Evolutionary conservation across 805 yeast species (phyloP).

Genomic region (Groenewaldozyma salmanticensis): DNA sequence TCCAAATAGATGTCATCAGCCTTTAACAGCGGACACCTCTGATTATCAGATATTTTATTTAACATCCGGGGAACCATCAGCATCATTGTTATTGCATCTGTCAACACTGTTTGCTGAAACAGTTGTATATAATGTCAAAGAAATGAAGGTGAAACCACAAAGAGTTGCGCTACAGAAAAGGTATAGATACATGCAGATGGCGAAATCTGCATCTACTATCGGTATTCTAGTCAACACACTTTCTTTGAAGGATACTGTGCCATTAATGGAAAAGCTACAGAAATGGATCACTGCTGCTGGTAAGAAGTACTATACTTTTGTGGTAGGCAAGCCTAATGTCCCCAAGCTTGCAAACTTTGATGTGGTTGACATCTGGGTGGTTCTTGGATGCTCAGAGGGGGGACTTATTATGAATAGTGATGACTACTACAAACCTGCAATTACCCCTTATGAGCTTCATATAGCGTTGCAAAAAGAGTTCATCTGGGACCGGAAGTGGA

Average conservation of each 20-base stretch:
- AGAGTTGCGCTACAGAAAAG: conserved; percentile 74
- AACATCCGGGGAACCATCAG: conserved; percentile 40
- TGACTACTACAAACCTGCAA: conserved; percentile 78
- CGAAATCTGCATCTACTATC: conserved; percentile 83
- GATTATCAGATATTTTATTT: conserved; percentile 61
- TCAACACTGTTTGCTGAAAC: conserved; percentile 59
- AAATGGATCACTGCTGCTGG: conserved; percentile 60
- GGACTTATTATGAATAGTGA: conserved; percentile 76
- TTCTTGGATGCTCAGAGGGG: conserved; percentile 88
- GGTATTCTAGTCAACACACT: conserved; percentile 88
- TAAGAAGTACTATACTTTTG: conserved; percentile 87
- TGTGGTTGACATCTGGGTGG: conserved; percentile 88
- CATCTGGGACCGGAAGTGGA: conserved; percentile 92
- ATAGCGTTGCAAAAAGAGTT: conserved; percentile 69
- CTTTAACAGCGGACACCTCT: conserved; percentile 21
- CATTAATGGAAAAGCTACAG: conserved; percentile 52
- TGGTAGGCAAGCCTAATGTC: conserved; percentile 96
- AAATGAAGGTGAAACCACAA: conserved; percentile 30
- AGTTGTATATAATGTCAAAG: conserved; percentile 38
- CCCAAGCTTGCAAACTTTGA: conserved; percentile 96
- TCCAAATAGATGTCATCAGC: conserved; percentile 18
- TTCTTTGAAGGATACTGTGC: conserved; percentile 65
- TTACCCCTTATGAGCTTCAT: conserved; percentile 86
- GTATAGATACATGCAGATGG: conserved; percentile 76
- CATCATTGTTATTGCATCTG: conserved; percentile 67